phyloP scores from a whole-genome alignment of 257 asterid genomes.

The Plantago ovata region DNA sequence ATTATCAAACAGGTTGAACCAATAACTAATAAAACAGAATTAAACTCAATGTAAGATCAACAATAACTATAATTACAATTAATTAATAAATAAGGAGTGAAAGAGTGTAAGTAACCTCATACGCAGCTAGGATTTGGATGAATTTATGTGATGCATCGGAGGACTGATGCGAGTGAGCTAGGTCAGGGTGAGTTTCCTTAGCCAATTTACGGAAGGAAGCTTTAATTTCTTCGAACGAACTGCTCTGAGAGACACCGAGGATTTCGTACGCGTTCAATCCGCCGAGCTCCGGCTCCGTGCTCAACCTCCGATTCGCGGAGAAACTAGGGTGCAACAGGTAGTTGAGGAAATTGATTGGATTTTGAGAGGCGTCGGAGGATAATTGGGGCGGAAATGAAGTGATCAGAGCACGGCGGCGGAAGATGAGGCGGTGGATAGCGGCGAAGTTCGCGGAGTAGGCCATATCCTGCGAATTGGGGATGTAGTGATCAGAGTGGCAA shows the following conservation, averaged over 20 bases:
- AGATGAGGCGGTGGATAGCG: slow-evolving; percentile 25
- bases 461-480: slow-evolving; percentile 40
- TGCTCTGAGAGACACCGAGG: slow-evolving; percentile 61
- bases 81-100: no score
- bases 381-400: slow-evolving; percentile 22
- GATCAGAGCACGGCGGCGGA: slow-evolving; percentile 25
- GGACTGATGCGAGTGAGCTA: slow-evolving; percentile 42
- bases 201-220: slow-evolving; percentile 78
- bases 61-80: no score
- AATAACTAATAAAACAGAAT: no score
- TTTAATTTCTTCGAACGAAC: slow-evolving; percentile 73
- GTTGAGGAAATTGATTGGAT: neutral
- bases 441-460: slow-evolving; percentile 30
- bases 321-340: slow-evolving; percentile 14
- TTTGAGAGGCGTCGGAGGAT: neutral
- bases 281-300: slow-evolving; percentile 51
- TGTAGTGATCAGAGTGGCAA: neutral
- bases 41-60: no score
- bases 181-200: slow-evolving; percentile 89
- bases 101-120: slow-evolving; percentile 87
- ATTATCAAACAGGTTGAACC: no score
- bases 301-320: slow-evolving; percentile 42
- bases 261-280: slow-evolving; percentile 75
- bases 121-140: slow-evolving; percentile 80
- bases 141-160: slow-evolving; percentile 50